These are phyloP conservation scores for Amaranthus cruentus DNA, from an alignment of 148 eudicot species.

Conservation along the genomic window DNA sequence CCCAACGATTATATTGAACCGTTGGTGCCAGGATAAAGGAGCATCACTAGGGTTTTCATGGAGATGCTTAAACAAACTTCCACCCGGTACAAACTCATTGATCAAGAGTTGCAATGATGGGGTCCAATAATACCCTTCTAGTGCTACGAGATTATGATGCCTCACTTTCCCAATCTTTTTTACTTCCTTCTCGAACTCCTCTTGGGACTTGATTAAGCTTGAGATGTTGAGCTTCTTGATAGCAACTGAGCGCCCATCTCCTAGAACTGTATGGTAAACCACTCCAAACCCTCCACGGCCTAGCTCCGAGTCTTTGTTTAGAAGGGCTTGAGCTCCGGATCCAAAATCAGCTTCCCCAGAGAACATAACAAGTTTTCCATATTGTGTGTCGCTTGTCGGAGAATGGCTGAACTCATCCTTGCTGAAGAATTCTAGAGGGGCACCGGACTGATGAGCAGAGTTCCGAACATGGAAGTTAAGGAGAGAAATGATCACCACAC, in stretches of 20 bases:
- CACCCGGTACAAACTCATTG: constrained; percentile 50
- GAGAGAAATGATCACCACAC: constrained; percentile 63
- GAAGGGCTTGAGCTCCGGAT: constrained; percentile 60
- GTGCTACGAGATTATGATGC: constrained; percentile 59
- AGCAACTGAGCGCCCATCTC: constrained; percentile 67
- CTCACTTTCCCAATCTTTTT: constrained; percentile 56
- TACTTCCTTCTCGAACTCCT: constrained; percentile 71
- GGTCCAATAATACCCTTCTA: constrained; percentile 83
- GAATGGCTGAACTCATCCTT: constrained; percentile 59
- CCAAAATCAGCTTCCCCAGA: constrained; percentile 72
- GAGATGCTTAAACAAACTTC: constrained; percentile 65
- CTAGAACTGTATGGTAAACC: constrained; percentile 58
- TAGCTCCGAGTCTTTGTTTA: constrained; percentile 64
- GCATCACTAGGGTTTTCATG: constrained; percentile 37
- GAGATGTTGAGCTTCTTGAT: constrained; percentile 76
- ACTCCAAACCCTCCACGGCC: constrained; percentile 90
- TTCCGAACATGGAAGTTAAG: constrained; percentile 66
- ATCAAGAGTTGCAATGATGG: constrained; percentile 73
- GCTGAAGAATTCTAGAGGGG: constrained; percentile 42
- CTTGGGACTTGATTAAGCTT: constrained; percentile 70
- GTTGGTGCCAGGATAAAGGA: constrained; percentile 64
- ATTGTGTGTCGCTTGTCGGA: constrained; percentile 55
- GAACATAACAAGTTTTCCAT: constrained; percentile 95
- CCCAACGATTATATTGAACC: constrained; percentile 63
- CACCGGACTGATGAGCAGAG: constrained; percentile 39